phyloP scores from a whole-genome alignment of 208 protist genomes.

The Acanthamoeba triangularis region DNA sequence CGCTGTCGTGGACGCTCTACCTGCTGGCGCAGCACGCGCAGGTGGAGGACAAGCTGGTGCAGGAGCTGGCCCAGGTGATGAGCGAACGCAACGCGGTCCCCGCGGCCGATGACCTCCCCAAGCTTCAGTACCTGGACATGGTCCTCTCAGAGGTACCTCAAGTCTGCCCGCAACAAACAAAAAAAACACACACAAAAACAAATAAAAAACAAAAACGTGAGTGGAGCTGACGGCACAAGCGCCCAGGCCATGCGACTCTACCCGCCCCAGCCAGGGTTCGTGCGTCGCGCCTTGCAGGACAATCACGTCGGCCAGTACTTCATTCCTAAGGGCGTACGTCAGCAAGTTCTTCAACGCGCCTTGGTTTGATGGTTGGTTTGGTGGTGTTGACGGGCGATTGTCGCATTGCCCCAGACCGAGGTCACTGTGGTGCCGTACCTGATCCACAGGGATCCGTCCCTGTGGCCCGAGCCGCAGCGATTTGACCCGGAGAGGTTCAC shows the following conservation, averaged over 20 bases:
- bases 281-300: not conserved
- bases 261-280: not conserved
- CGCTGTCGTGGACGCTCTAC: constrained; percentile 68
- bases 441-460: constrained; percentile 37
- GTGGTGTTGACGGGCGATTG: too few species aligned
- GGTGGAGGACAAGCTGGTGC: constrained; percentile 17
- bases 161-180: too few species aligned
- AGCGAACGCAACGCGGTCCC: not conserved
- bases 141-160: constrained; percentile 48
- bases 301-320: not conserved
- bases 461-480: constrained; percentile 44
- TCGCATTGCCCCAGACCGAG: not conserved
- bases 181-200: too few species aligned
- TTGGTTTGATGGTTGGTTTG: too few species aligned
- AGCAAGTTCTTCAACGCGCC: not conserved
- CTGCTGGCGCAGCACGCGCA: not conserved
- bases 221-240: too few species aligned
- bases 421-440: constrained; percentile 46
- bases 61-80: not conserved
- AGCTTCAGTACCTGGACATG: constrained; percentile 34
- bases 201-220: not conserved
- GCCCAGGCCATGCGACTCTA: constrained; percentile 47
- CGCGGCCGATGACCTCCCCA: not conserved
- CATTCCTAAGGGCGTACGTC: constrained; percentile 22
- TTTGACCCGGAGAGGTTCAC: constrained; percentile 78